These are phyloP conservation scores for Brassica nigra DNA, from an alignment of 345 rosid genomes.

Conservation along the genomic window DNA sequence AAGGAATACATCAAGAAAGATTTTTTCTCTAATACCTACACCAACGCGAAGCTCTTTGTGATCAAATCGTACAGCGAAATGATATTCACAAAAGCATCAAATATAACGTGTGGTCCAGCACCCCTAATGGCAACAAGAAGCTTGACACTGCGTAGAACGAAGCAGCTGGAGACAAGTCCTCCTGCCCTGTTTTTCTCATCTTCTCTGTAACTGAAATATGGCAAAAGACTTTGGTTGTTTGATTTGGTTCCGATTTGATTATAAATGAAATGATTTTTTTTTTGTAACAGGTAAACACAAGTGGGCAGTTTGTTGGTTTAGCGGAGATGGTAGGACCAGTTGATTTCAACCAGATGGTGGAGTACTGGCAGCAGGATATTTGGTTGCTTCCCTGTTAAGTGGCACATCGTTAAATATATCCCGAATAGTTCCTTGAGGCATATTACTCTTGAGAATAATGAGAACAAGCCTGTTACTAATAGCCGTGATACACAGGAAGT, in stretches of 20 bases:
- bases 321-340: conserved; percentile 81
- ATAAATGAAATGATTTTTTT: background rate
- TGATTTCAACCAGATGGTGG: conserved; percentile 65
- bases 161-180: conserved; percentile 43
- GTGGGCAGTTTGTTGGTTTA: conserved; percentile 80
- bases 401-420: conserved; percentile 80
- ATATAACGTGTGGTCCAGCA: conserved; percentile 81
- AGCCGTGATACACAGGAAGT: conserved; percentile 90
- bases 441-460: conserved; percentile 69
- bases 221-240: too few species aligned
- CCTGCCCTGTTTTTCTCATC: conserved; percentile 64
- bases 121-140: conserved; percentile 72
- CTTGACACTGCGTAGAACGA: conserved; percentile 48
- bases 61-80: conserved; percentile 79
- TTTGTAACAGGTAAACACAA: conserved; percentile 65
- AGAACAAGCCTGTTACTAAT: conserved; percentile 82
- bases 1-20: conserved; percentile 56
- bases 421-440: conserved; percentile 73
- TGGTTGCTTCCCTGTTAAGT: conserved; percentile 80
- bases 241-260: background rate
- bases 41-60: conserved; percentile 64
- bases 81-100: conserved; percentile 83
- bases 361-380: conserved; percentile 84
- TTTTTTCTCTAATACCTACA: conserved; percentile 46
- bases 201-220: conserved; percentile 60